A percentile compares a stretch with the other conserved stretches of the same genome.
phyloP scores from a whole-genome alignment of 805 yeast species.

The Tetrapisispora fleetii region DNA sequence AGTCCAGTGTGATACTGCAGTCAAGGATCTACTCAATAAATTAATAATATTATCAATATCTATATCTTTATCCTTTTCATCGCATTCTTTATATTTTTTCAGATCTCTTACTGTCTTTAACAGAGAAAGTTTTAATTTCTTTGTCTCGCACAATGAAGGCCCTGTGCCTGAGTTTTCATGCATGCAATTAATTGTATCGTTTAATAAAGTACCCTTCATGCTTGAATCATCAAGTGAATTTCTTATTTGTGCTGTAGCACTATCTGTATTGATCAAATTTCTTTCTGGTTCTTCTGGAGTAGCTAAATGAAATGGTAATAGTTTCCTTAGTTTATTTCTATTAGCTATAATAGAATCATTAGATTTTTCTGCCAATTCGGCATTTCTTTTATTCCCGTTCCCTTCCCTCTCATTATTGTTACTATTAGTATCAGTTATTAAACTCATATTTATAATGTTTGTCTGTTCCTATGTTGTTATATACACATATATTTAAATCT shows the following conservation, averaged over 20 bases:
- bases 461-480: neutral
- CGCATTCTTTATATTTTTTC: slow-evolving; percentile 1
- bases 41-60: slow-evolving; percentile 14
- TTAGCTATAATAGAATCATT: neutral
- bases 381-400: neutral
- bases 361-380: neutral
- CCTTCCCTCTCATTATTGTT: neutral
- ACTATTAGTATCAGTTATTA: too few relatives aligned
- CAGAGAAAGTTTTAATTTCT: slow-evolving; percentile 17
- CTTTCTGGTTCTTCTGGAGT: slow-evolving; percentile 19
- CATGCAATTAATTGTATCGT: neutral
- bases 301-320: slow-evolving; percentile 9
- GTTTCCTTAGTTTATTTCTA: neutral
- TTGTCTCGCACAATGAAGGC: slow-evolving; percentile 17
- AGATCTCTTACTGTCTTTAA: slow-evolving; percentile 1
- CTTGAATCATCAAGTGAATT: neutral
- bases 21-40: slow-evolving; percentile 19
- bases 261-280: neutral
- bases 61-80: neutral
- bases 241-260: neutral
- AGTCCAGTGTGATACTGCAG: slow-evolving; percentile 26
- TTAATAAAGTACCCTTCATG: neutral
- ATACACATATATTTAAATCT: too few relatives aligned
- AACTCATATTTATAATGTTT: too few relatives aligned
- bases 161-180: neutral